Conservation (phyloP, 2,329 filamentous ascomycete species). For the Sporothrix euskadiensis region DNA sequence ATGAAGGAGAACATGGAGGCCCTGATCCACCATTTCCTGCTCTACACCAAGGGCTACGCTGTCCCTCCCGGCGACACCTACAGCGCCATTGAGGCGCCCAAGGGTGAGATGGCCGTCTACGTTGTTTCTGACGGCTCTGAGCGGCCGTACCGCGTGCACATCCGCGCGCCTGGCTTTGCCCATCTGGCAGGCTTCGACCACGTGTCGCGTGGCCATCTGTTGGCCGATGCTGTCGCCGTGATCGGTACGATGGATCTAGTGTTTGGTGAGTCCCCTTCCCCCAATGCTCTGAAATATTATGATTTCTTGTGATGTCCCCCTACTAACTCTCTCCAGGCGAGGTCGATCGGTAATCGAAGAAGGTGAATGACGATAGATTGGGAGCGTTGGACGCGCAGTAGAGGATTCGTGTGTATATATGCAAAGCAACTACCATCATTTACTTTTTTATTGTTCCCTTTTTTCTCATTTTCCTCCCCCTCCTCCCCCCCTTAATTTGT, state of each 20-base stretch:
- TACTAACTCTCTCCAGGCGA: slow-evolving; percentile 53
- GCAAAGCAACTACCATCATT: slow-evolving; percentile 22
- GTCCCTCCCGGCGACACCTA: slow-evolving; percentile 98
- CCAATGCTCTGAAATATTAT: background rate
- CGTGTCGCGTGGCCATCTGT: slow-evolving; percentile 83
- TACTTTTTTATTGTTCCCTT: background rate
- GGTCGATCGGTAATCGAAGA: slow-evolving; percentile 59
- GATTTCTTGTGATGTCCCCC: too few relatives aligned
- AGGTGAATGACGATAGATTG: slow-evolving; percentile 26
- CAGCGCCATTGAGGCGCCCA: slow-evolving; percentile 97
- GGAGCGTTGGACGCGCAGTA: slow-evolving; percentile 12
- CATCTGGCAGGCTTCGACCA: slow-evolving; percentile 95
- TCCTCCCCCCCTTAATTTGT: background rate
- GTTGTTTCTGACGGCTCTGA: slow-evolving; percentile 95
- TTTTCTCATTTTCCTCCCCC: background rate
- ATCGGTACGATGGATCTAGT: slow-evolving; percentile 89
- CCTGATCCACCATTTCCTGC: slow-evolving; percentile 96
- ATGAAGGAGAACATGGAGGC: slow-evolving; percentile 99
- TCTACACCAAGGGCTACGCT: slow-evolving; percentile 97
- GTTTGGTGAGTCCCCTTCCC: slow-evolving; percentile 64
- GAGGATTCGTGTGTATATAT: slow-evolving; percentile 27
- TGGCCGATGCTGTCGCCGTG: slow-evolving; percentile 95
- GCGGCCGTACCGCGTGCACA: slow-evolving; percentile 95
- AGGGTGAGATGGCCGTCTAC: slow-evolving; percentile 99
- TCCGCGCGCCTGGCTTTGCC: slow-evolving; percentile 93